These are phyloP conservation scores for Medicago lupulina DNA, from an alignment of 306 rosid genomes.

Conservation along the genomic window DNA sequence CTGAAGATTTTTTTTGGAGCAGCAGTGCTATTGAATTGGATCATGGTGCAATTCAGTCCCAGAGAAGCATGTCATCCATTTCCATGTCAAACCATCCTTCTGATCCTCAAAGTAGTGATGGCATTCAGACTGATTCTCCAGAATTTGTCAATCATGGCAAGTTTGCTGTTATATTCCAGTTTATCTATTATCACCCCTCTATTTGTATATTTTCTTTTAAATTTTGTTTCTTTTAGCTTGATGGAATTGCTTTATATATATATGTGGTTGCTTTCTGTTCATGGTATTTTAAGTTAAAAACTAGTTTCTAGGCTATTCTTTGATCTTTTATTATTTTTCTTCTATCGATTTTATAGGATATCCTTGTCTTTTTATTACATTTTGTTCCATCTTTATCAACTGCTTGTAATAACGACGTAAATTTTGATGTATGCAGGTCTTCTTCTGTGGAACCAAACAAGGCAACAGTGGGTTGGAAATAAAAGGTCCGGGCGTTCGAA, in stretches of 20 bases:
- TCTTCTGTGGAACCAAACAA: constrained; percentile 75
- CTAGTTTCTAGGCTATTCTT: constrained; percentile 18
- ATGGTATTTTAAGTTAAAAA: constrained; percentile 11
- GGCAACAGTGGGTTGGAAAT: constrained; percentile 79
- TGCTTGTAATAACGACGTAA: neutral
- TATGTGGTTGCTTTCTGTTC: neutral
- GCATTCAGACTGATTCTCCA: constrained; percentile 56
- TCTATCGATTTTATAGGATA: neutral
- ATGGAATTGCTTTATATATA: neutral
- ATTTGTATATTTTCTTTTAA: constrained; percentile 3
- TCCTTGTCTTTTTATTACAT: neutral
- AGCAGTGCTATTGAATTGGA: constrained; percentile 74
- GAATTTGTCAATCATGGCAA: constrained; percentile 83
- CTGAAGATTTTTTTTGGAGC: constrained; percentile 78
- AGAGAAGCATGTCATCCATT: constrained; percentile 56
- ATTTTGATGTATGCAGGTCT: constrained; percentile 64
- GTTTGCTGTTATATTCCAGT: constrained; percentile 37
- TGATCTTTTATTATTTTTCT: neutral
- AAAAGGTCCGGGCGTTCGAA: constrained; percentile 43
- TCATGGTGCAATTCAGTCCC: constrained; percentile 56
- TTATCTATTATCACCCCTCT: constrained; percentile 17
- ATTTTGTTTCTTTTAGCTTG: constrained; percentile 15
- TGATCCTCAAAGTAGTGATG: constrained; percentile 56
- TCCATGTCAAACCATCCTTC: constrained; percentile 47
- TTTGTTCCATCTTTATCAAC: constrained; percentile 28